These are phyloP conservation scores for Pythium dissimile DNA, from an alignment of 352 stramenopile species.

Conservation along the genomic window DNA sequence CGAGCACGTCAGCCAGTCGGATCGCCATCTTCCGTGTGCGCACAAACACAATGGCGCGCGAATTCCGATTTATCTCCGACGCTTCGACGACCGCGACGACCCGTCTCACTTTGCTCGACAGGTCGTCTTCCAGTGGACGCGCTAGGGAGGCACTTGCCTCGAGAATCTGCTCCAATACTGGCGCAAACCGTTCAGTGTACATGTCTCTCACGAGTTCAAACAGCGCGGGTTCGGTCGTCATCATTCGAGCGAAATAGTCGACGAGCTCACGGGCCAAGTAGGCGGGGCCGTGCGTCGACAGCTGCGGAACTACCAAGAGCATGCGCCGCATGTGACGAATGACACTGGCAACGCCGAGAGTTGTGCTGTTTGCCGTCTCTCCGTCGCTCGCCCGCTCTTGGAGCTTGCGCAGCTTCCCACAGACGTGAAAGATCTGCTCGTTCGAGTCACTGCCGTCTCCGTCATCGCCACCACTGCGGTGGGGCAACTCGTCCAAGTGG, in stretches of 20 bases:
- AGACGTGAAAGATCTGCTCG: constrained; percentile 4
- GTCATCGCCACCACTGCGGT: background rate
- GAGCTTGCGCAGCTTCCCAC: constrained; percentile 16
- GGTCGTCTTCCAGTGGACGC: constrained; percentile 22
- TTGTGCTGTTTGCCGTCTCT: background rate
- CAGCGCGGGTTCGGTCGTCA: background rate
- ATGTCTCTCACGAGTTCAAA: background rate
- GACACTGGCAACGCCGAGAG: background rate
- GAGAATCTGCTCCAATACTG: constrained; percentile 27
- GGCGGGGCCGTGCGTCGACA: constrained; percentile 1
- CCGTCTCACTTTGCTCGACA: constrained; percentile 53
- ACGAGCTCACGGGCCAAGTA: background rate
- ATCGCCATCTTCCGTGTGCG: constrained; percentile 62
- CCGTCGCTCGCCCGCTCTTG: background rate
- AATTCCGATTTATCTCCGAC: constrained; percentile 48
- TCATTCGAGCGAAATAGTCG: constrained; percentile 9
- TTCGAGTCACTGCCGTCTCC: constrained; percentile 1
- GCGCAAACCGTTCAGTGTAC: constrained; percentile 34
- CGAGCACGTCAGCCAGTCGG: constrained; percentile 62
- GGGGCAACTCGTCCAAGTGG: background rate
- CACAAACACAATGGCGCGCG: constrained; percentile 78
- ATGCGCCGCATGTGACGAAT: constrained; percentile 18
- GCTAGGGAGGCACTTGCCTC: constrained; percentile 12
- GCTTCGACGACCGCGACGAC: constrained; percentile 44
- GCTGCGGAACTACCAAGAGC: constrained; percentile 11